Base-by-base conservation (phyloP, 2,329 filamentous ascomycete genomes). In the Leptographium procerum region DNA sequence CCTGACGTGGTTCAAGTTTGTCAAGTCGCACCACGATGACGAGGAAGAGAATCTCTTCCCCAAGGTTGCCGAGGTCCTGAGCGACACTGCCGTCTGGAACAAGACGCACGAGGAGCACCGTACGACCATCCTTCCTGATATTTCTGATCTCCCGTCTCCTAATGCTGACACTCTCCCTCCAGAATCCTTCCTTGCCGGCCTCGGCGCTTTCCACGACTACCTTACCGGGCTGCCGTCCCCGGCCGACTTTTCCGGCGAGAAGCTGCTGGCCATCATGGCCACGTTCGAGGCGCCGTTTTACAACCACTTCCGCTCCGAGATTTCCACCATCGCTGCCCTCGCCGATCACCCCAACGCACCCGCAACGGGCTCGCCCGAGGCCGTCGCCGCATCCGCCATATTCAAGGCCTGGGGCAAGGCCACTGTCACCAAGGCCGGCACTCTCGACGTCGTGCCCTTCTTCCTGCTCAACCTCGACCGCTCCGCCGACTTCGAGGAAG, bases 391-490 rank as follows among this genome's bases (percentile, higher is more conserved):
- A 0, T 67, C 72, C 3, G 66, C 72, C 8, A 75, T 77, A 1
- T 84, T 85, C 71, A 81, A 81, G 71, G 68, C 73, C 2, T 85
- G 81, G 81, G 82, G 82, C 60, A 84, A 84, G 73, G 78, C 74
- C 67, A 84, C 81, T 2, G 78, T 85, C n/a, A 79, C 74, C 53
- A 84, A 84, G 70, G 81, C 80, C 0, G 80, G 81, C 31, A 73
- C 77, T 43, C 72, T 76, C 22, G 82, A 85, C 60, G 82, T 83
- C 0, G 77, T 86, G 19, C 82, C 83, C 1, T 85, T 87, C 64
- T 85, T 86, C 71, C 66, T 86, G 58, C 68, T 85, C 62, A 86
- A 86, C 65, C 69, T 85, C 26, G 84, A 87, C 67, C 69, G 73
- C 48, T 82, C 77, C 3, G 75, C 72, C 60, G 58, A 57, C 26